Evolutionary conservation across 345 rosid species (phyloP).

Genomic region (Citrus medica): DNA sequence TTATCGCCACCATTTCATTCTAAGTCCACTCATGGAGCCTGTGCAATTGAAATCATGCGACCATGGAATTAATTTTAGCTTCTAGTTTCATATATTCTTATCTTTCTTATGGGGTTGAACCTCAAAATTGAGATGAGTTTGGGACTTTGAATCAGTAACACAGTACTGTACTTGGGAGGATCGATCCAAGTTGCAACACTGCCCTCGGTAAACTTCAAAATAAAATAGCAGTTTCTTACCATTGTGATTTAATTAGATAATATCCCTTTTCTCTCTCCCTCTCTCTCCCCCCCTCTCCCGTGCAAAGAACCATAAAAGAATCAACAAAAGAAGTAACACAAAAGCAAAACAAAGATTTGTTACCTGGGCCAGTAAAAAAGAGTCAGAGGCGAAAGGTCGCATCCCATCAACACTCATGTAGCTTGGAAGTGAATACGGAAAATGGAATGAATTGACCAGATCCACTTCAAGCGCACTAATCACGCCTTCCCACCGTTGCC

Average conservation of each 20-base stretch:
- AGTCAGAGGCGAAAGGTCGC: conserved; percentile 84
- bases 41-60: not conserved
- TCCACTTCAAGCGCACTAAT: conserved; percentile 41
- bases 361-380: conserved; percentile 61
- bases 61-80: no score
- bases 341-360: conserved; percentile 1
- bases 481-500: conserved; percentile 41
- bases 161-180: no score
- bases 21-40: no score
- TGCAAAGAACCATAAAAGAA: not conserved
- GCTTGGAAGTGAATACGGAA: conserved; percentile 50
- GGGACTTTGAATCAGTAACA: not conserved
- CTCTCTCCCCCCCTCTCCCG: no score
- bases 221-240: not conserved
- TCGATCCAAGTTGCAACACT: not conserved
- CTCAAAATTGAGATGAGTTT: not conserved
- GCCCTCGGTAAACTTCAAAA: not conserved
- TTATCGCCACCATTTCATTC: no score
- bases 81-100: not conserved
- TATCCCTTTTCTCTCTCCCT: not conserved
- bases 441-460: conserved; percentile 45
- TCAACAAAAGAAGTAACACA: not conserved
- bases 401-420: conserved; percentile 74
- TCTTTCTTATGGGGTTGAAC: not conserved
- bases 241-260: not conserved